phyloP scores from a whole-genome alignment of 345 rosid species.

The Sonneratia caseolaris region DNA sequence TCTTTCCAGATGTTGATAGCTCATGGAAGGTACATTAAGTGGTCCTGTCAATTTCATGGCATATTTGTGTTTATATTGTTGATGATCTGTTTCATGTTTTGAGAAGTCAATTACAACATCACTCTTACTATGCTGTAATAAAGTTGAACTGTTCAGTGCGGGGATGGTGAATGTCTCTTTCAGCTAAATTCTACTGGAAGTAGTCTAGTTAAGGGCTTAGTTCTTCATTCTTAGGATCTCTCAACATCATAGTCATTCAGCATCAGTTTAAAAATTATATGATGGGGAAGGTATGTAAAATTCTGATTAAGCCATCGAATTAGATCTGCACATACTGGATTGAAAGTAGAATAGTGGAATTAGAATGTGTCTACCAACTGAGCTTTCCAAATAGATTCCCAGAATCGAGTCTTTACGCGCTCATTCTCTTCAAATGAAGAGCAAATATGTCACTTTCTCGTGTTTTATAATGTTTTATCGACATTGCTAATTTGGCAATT shows the following conservation, averaged over 20 bases:
- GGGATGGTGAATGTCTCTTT: neutral
- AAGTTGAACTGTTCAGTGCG: neutral
- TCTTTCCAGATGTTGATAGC: constrained; percentile 83
- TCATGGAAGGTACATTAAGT: constrained; percentile 67
- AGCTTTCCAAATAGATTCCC: neutral
- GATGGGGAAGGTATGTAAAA: no score
- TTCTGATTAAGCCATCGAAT: neutral
- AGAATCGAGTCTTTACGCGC: neutral
- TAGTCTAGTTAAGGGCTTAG: neutral
- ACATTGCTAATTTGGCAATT: neutral
- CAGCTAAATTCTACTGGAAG: neutral
- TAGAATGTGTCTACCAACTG: neutral
- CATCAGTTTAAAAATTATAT: neutral
- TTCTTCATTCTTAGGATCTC: neutral
- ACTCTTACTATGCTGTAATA: neutral
- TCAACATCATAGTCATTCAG: neutral
- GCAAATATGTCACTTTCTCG: no score
- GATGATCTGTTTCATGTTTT: neutral
- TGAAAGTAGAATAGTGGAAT: neutral
- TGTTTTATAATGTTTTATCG: neutral
- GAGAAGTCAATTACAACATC: neutral
- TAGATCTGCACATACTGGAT: neutral
- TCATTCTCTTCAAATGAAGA: no score
- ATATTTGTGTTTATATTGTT: neutral
- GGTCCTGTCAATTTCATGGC: neutral